Evolutionary conservation across 2,329 filamentous ascomycete genomes (phyloP).

Genomic region (Alternaria triticimaculans): DNA sequence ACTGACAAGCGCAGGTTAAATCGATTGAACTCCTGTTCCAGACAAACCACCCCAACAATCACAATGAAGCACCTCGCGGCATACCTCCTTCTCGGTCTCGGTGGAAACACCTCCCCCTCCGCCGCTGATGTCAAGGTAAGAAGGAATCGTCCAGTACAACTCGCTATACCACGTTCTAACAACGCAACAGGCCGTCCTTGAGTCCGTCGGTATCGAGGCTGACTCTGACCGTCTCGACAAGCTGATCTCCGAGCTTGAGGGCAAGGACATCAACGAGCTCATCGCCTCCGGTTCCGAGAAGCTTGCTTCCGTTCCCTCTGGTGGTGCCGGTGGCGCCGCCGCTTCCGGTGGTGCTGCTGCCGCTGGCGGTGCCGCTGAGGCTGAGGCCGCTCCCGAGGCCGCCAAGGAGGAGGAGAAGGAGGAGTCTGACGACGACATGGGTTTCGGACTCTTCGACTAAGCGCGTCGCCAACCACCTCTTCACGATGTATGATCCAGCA

Average conservation of each 20-base stretch:
- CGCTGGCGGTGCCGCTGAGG: constrained; percentile 64
- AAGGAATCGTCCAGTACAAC: not conserved
- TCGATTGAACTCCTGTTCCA: constrained; percentile 96
- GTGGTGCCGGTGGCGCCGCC: constrained; percentile 77
- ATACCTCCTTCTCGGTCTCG: constrained; percentile 95
- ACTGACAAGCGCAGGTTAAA: constrained; percentile 60
- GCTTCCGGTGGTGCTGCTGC: constrained; percentile 70
- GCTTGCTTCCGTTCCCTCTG: constrained; percentile 96
- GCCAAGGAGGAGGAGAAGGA: constrained; percentile 78
- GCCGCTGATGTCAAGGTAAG: constrained; percentile 72
- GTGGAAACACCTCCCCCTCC: constrained; percentile 88
- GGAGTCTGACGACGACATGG: constrained; percentile 78
- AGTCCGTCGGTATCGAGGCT: constrained; percentile 92
- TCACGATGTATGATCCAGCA: constrained; percentile 39
- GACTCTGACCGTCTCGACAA: constrained; percentile 82
- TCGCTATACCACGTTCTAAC: constrained; percentile 10
- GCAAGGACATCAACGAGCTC: constrained; percentile 94
- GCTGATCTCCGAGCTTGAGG: constrained; percentile 88
- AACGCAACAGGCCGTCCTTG: constrained; percentile 76
- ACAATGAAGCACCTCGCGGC: constrained; percentile 99
- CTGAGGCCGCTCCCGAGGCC: constrained; percentile 58
- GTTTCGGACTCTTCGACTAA: constrained; percentile 75
- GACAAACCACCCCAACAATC: constrained; percentile 41
- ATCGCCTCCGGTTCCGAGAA: constrained; percentile 89
- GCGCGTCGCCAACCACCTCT: constrained; percentile 32